Base-by-base conservation (phyloP, 495 filamentous ascomycete species). In the Tuber melanosporum region DNA sequence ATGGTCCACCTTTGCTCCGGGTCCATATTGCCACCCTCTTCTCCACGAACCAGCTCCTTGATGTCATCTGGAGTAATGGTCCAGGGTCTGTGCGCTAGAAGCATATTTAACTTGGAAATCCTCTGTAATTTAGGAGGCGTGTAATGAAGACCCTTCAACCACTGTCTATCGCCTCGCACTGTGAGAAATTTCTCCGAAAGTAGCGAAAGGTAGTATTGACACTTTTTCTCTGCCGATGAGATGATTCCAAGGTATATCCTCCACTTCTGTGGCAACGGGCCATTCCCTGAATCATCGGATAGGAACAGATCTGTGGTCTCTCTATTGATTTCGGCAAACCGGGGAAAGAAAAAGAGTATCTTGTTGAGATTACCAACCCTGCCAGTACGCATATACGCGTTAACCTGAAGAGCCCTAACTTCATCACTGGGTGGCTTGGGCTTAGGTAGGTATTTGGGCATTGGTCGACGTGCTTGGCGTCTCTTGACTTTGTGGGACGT, bases 101-200 rank as follows among this genome's bases (percentile, higher is more conserved):
- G 49, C 78, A 80, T 80, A n/a, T 80, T 80, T n/a, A 80, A 45
- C 49, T 79, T 79, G 73, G 78, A 49, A 42, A 80, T 80, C 26
- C 77, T 80, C 66, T 80, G 78, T 17, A 80, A 66, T 45, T 80
- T 80, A 66, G 46, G 73, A 32, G 78, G 78, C 10, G 78, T 70
- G 49, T 76, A 43, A 22, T 80, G 62, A 42, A 80, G 75, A 32
- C 78, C 78, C 70, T 80, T 80, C 75, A 80, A 71, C 78, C 78
- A 80, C 49, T 80, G 77, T 32, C 47, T 80, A n/a, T 80, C 78
- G 43, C 78, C 78, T 46, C 74, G 73, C 52, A 80, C 74, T 7
- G 78, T 80, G 45, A 80, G 76, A 70, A 80, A 80, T 39, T 80
- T 80, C 42, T 80, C 78, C 26, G 78, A 80, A 19, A 80, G 78